Percentiles rank a stretch among this genome's conserved stretches.
Conservation (phyloP, 345 rosid species). For the Populus pruinosa region DNA sequence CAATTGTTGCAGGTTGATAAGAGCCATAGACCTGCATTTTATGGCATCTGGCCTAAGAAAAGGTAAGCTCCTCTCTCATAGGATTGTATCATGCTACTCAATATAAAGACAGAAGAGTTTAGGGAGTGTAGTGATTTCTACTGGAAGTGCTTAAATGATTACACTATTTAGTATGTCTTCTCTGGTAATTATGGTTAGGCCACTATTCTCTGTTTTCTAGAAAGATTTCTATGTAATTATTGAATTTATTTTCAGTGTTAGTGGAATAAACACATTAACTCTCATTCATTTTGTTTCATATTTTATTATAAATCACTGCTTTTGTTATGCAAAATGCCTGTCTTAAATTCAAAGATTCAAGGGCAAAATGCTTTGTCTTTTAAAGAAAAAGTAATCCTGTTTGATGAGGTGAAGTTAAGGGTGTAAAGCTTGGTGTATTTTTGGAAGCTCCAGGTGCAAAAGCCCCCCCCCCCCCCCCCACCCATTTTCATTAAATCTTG, state of each 20-base stretch:
- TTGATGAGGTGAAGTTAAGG: background rate
- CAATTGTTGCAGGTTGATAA: slow-evolving; percentile 86
- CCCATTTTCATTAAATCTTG: background rate
- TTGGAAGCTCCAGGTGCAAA: background rate
- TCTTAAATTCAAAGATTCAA: too few relatives aligned
- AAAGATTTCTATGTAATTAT: background rate
- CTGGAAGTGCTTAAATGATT: background rate
- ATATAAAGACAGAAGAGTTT: background rate
- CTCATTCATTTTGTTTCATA: background rate
- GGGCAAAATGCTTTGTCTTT: background rate
- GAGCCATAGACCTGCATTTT: slow-evolving; percentile 86
- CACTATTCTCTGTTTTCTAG: background rate
- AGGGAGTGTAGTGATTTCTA: background rate
- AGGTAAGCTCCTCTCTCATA: slow-evolving; percentile 44
- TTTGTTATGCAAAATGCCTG: background rate
- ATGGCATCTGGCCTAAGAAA: slow-evolving; percentile 82
- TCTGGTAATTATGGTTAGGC: background rate
- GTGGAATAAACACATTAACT: background rate
- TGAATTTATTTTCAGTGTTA: background rate
- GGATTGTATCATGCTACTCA: background rate
- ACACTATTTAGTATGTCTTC: background rate
- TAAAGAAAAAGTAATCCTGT: background rate
- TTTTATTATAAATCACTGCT: background rate
- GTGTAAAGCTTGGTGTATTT: background rate
- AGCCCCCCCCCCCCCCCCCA: background rate